Base-by-base conservation (phyloP, 2,329 filamentous ascomycete species). In the Scedosporium boydii region DNA sequence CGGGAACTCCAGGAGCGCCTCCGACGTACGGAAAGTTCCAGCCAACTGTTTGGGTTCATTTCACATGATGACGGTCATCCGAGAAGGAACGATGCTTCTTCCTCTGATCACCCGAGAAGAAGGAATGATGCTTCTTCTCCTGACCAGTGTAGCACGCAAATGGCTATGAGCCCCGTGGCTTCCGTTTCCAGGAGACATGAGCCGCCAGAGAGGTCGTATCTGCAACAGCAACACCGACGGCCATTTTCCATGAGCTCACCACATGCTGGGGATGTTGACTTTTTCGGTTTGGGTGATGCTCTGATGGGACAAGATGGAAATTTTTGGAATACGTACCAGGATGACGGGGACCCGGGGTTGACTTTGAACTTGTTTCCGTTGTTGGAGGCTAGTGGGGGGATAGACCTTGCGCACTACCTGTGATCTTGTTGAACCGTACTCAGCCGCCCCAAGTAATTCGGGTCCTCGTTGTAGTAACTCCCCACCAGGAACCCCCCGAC, bases 301-400 rank as follows among this genome's bases (percentile, higher is more conserved):
- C 63, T 80, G 61, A 66, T 76, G 29, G 70, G 72, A n/a, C 75
- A 78, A 0, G 77, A 80, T 61, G 72, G 73, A 3, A 74, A 73
- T 1, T 72, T 75, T 7, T 74, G 78, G 69, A 72, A 71, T 59
- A 73, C 70, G 1, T 71, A 71, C 4, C 68, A 75, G 18, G 69
- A 68, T 10, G 78, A 78, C 4, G 71, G 70, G 3, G 79, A 81
- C 60, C 73, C 77, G 65, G 76, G 63, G 68, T 81, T 68, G 68
- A 78, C 64, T 65, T 62, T 83, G 23, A 83, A 83, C 60, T 62
- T 83, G 14, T 83, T 83, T 66, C 77, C 80, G 0, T 64, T 83
- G 57, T 68, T 83, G 42, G 80, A 83, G 44, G 76, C 76, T 0
- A 78, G 80, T 1, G 81, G 81, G 0, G 80, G 81, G 6, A 83